A percentile compares a stretch with the other conserved stretches of the same genome.
Evolutionary conservation across 2,329 filamentous ascomycete species (phyloP).

Genomic region (Alternaria sp.): DNA sequence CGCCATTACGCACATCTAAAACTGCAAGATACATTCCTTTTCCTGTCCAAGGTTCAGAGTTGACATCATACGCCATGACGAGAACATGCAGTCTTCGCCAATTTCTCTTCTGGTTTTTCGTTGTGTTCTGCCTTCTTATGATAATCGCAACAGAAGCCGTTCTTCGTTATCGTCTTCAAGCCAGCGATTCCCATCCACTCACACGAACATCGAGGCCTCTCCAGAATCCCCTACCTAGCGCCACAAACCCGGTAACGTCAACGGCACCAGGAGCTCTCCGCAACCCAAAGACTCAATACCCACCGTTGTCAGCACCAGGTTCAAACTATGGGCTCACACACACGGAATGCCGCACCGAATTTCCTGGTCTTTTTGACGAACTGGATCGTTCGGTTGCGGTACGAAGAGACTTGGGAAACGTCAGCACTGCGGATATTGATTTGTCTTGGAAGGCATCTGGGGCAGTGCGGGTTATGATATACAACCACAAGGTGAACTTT

Average conservation of each 20-base stretch:
- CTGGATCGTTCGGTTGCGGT: conserved; percentile 28
- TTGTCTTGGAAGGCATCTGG: conserved; percentile 28
- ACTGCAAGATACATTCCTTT: background rate
- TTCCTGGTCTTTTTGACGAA: conserved; percentile 33
- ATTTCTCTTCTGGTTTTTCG: background rate
- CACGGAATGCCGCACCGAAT: conserved; percentile 30
- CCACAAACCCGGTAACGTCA: background rate
- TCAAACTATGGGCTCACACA: conserved; percentile 3
- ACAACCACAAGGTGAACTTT: conserved; percentile 32
- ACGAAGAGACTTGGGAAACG: conserved; percentile 22
- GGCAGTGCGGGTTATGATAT: conserved; percentile 39
- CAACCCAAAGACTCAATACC: background rate
- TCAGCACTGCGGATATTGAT: conserved; percentile 30
- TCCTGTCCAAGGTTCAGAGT: background rate
- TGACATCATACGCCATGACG: conserved; percentile 1
- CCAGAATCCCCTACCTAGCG: background rate
- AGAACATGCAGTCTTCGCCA: conserved; percentile 9
- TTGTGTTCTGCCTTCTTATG: conserved; percentile 7
- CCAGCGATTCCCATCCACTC: background rate
- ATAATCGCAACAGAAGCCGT: conserved; percentile 4
- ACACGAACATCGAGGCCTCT: background rate
- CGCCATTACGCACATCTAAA: background rate
- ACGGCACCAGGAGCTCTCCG: background rate
- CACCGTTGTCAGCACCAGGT: background rate
- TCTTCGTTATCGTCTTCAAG: conserved; percentile 14